phyloP scores from a whole-genome alignment of 1,284 basidiomycete genomes.

The Schizophyllum amplum region DNA sequence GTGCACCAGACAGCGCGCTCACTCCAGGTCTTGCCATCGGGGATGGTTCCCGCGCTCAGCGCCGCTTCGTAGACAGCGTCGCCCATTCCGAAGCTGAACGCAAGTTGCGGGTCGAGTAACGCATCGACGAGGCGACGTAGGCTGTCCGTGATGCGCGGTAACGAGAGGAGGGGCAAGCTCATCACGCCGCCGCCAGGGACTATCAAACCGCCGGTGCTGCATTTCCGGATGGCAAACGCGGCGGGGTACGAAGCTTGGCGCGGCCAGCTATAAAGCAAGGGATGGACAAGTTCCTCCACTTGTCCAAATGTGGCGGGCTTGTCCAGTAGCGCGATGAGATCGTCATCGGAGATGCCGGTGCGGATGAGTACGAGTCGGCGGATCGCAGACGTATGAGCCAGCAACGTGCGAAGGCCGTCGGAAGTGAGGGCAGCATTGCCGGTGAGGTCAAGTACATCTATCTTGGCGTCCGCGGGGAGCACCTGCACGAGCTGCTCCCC shows the following conservation, averaged over 20 bases:
- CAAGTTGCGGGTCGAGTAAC: neutral
- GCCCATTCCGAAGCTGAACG: neutral
- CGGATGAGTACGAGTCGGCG: slow-evolving; percentile 20
- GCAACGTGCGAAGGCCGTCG: slow-evolving; percentile 14
- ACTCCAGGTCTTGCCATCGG: slow-evolving; percentile 4
- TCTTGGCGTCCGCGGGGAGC: slow-evolving; percentile 4
- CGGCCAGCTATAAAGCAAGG: slow-evolving; percentile 4
- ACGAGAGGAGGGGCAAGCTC: neutral
- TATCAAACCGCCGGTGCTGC: neutral
- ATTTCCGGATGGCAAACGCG: neutral
- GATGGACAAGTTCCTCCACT: slow-evolving; percentile 22
- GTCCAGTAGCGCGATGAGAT: slow-evolving; percentile 16
- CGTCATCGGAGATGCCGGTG: slow-evolving; percentile 15
- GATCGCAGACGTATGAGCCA: slow-evolving; percentile 14
- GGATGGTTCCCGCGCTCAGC: neutral
- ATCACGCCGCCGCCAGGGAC: neutral
- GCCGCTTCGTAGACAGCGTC: neutral
- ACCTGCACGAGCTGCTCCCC: slow-evolving; percentile 15
- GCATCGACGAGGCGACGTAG: neutral
- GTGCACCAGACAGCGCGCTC: slow-evolving; percentile 6
- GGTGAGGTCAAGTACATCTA: slow-evolving; percentile 16
- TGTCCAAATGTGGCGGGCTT: slow-evolving; percentile 18
- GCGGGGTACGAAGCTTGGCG: slow-evolving; percentile 4
- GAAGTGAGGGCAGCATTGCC: slow-evolving; percentile 16
- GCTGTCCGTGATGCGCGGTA: neutral